These are phyloP conservation scores for Penicillium sp. DNA, from an alignment of 2,329 filamentous ascomycete genomes.

Conservation along the genomic window DNA sequence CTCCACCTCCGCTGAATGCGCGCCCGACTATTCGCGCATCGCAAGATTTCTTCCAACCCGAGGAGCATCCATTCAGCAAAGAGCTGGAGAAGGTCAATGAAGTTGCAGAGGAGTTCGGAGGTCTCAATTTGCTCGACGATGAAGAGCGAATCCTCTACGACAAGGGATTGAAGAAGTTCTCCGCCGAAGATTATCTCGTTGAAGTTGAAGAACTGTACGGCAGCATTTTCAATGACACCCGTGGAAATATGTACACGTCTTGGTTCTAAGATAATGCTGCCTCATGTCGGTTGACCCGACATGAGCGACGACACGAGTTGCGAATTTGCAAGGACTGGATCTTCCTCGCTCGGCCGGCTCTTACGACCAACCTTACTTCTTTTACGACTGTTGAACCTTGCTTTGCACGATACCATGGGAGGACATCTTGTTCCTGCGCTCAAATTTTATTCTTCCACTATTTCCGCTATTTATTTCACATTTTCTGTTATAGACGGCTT, in stretches of 20 bases:
- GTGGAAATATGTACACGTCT: slow-evolving; percentile 34
- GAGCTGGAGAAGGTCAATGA: slow-evolving; percentile 92
- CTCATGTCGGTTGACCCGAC: slow-evolving; percentile 21
- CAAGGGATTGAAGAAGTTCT: slow-evolving; percentile 68
- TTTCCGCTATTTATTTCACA: background rate
- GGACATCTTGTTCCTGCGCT: slow-evolving; percentile 16
- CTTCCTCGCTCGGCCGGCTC: slow-evolving; percentile 18
- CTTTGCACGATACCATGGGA: slow-evolving; percentile 25
- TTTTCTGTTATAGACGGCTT: background rate
- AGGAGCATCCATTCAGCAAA: slow-evolving; percentile 72
- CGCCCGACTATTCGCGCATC: slow-evolving; percentile 32
- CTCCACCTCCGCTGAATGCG: slow-evolving; percentile 41
- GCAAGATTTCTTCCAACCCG: slow-evolving; percentile 38
- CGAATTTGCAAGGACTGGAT: slow-evolving; percentile 24
- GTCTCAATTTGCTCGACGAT: slow-evolving; percentile 62
- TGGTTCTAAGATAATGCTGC: slow-evolving; percentile 32
- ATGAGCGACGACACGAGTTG: slow-evolving; percentile 17
- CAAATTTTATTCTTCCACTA: slow-evolving; percentile 1
- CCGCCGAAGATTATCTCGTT: slow-evolving; percentile 75
- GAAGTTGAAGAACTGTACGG: slow-evolving; percentile 71
- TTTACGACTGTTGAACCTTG: slow-evolving; percentile 20
- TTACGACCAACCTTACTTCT: slow-evolving; percentile 33
- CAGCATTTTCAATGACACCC: slow-evolving; percentile 54
- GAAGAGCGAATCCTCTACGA: slow-evolving; percentile 67
- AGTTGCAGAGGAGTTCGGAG: slow-evolving; percentile 80